Conservation (phyloP, 148 eudicot genomes). For the Cornus controversa region DNA sequence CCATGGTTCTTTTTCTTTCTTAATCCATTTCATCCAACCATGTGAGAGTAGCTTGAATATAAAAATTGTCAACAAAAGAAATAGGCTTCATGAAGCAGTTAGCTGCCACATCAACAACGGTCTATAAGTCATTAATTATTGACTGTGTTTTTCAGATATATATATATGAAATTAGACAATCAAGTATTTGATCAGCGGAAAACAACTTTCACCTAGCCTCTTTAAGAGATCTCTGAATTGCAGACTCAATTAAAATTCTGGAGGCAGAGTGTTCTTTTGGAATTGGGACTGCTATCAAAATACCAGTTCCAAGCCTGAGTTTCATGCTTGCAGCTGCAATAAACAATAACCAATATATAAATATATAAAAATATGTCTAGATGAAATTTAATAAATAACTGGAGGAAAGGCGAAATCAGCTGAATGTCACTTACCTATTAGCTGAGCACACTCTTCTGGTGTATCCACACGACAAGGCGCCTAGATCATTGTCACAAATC, state of each 20-base stretch:
- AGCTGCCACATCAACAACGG: not conserved
- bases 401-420: not conserved
- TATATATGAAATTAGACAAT: constrained; percentile 8
- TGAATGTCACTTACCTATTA: constrained; percentile 53
- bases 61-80: too few relatives aligned
- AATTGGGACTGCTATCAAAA: constrained; percentile 88
- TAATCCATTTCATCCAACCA: too few relatives aligned
- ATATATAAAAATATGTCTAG: not conserved
- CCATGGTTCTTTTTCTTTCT: too few relatives aligned
- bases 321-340: constrained; percentile 63
- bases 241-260: constrained; percentile 73
- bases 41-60: too few relatives aligned
- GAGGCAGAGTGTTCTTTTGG: constrained; percentile 87
- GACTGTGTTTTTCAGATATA: not conserved
- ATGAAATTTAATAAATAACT: not conserved
- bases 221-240: constrained; percentile 73
- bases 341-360: not conserved
- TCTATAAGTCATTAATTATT: not conserved
- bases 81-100: too few relatives aligned
- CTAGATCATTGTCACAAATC: constrained; percentile 26
- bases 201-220: constrained; percentile 66
- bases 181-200: not conserved
- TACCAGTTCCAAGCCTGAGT: constrained; percentile 72
- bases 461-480: constrained; percentile 75
- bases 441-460: constrained; percentile 79